Conservation (phyloP, 176 grass and related monocot species). For the Otatea glauca region DNA sequence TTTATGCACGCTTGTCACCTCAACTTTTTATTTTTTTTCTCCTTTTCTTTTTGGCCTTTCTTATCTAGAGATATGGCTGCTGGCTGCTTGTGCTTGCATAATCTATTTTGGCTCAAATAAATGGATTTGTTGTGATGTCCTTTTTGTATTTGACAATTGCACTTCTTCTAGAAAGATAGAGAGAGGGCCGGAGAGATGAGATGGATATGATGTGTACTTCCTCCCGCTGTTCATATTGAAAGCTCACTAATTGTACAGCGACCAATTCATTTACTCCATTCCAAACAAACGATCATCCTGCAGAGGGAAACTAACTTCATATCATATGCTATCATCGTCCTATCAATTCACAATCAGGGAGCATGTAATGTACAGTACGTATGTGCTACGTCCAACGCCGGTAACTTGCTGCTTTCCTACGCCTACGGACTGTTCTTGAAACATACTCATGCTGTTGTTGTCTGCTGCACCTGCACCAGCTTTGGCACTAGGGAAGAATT, state of each 20-base stretch:
- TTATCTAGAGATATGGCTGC: constrained; percentile 8
- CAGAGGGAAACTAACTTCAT: not conserved
- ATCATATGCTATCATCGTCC: too few species aligned
- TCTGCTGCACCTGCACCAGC: constrained; percentile 31
- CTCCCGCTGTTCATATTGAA: constrained; percentile 47
- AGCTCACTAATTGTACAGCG: constrained; percentile 15
- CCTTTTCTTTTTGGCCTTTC: constrained; percentile 11
- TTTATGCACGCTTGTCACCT: constrained; percentile 35
- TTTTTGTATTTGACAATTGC: constrained; percentile 43
- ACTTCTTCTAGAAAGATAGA: not conserved
- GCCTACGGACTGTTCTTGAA: constrained; percentile 19
- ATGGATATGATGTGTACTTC: constrained; percentile 9
- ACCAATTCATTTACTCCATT: constrained; percentile 2
- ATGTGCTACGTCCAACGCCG: not conserved
- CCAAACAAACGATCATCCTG: not conserved
- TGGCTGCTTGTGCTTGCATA: constrained; percentile 27
- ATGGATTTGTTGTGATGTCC: constrained; percentile 39
- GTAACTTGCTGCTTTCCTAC: not conserved
- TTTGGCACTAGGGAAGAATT: constrained; percentile 31
- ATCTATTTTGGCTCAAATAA: constrained; percentile 37
- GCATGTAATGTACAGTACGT: not conserved
- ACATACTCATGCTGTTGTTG: constrained; percentile 47
- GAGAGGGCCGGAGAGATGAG: not conserved
- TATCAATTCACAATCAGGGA: not conserved
- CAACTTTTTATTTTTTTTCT: not conserved